Base-by-base conservation (phyloP, 2,329 filamentous ascomycete genomes). In the Epichloe bromicola region DNA sequence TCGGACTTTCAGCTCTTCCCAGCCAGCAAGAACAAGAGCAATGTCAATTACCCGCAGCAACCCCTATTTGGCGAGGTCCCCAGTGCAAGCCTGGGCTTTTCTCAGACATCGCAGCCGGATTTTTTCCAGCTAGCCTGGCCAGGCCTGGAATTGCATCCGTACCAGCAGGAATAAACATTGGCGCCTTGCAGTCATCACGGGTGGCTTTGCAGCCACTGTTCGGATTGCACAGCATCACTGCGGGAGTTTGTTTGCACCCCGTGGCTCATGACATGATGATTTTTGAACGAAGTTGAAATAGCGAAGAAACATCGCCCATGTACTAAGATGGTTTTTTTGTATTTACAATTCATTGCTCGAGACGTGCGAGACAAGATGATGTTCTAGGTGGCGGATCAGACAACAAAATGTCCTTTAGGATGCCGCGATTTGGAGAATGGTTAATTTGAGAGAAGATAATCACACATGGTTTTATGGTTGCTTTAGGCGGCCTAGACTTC, bases 1-100 rank as follows among this genome's bases (percentile, higher is more conserved):
- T 68, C 65, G 11, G 84, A 88, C 63, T 88, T 88, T 58, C 75
- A 78, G 17, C 73, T 88, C 15, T 88, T 76, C 60, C 33, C 49
- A 14, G 74, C 75, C 2, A 59, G 60, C 36, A 61, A 67, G 48
- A 62, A 64, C 49, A 75, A 77, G 60, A 55, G 63, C 4, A 64
- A 67, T 10, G 61, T 65, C 33, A 65, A 67, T 7, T 68, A 70
- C 41, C 69, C 74, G 42, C 69, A 75, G 43, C 70, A 75, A 38
- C 61, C 67, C 2, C 66, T 80, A 2, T 79, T 80, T 54, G 69
- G 66, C 12, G 71, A 77, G 39, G 61, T 76, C 4, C 71, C 75
- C 2, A 78, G 74, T 55, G 65, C 75, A 36, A 68, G 71, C 43
- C 64, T 74, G 39, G 74, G 74, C 23, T 79, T 73, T 58, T 75